Percentiles rank a stretch among this genome's conserved stretches.
Evolutionary conservation across 495 filamentous ascomycete genomes (phyloP).

Genomic region (Amphirosellinia nigrospora): DNA sequence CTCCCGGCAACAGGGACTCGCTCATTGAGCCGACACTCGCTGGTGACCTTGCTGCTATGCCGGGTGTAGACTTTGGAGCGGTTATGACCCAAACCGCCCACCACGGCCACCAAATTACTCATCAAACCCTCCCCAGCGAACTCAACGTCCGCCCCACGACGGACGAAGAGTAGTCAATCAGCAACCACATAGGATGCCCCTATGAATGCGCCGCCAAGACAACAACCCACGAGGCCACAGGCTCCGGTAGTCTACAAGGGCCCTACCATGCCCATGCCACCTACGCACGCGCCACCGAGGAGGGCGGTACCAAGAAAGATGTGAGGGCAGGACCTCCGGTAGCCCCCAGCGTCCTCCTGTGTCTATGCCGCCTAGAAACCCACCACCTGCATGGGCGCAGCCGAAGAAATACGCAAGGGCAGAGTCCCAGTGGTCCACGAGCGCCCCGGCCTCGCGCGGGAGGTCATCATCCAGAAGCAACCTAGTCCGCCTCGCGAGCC

Average conservation of each 20-base stretch:
- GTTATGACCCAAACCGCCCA: constrained; percentile 24
- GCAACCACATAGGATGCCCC: constrained; percentile 12
- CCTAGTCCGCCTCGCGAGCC: background rate
- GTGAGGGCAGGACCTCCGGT: background rate
- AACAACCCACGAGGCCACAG: background rate
- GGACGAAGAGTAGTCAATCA: constrained; percentile 9
- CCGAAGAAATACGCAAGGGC: background rate
- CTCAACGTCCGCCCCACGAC: constrained; percentile 13
- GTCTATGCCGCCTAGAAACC: background rate
- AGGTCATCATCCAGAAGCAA: constrained; percentile 4
- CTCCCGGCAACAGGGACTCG: constrained; percentile 15
- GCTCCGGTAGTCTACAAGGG: background rate
- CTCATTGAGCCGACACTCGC: constrained; percentile 24
- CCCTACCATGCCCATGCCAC: background rate
- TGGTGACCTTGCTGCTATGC: constrained; percentile 16
- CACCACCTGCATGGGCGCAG: background rate
- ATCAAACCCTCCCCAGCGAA: background rate
- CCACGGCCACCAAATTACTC: background rate
- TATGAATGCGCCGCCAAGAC: background rate
- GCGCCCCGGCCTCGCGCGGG: background rate
- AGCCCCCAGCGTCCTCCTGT: background rate
- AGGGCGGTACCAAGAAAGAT: background rate
- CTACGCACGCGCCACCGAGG: background rate
- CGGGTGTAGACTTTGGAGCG: constrained; percentile 20
- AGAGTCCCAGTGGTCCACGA: background rate